Percentiles rank a stretch among this genome's conserved stretches.
Evolutionary conservation across 2,329 filamentous ascomycete genomes (phyloP).

Genomic region (Aspergillus sp.): DNA sequence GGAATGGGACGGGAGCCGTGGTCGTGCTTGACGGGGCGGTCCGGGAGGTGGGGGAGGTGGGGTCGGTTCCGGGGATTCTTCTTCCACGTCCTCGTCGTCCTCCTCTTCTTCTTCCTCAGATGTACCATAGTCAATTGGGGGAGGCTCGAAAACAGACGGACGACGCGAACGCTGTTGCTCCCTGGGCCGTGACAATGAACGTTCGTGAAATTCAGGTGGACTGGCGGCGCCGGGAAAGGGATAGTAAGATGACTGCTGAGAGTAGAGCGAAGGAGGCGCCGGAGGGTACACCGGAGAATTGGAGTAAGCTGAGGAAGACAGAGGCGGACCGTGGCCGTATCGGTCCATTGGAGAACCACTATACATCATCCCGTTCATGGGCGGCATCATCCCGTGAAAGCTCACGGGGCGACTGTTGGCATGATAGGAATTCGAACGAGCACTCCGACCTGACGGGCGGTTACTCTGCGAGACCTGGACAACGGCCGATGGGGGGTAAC

Average conservation of each 20-base stretch:
- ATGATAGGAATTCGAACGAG: conserved; percentile 39
- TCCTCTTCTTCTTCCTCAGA: conserved; percentile 19
- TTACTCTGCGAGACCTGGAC: conserved; percentile 30
- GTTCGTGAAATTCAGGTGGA: conserved; percentile 32
- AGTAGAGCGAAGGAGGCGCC: conserved; percentile 28
- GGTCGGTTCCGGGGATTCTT: conserved; percentile 28
- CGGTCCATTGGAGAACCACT: conserved; percentile 27
- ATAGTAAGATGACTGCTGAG: conserved; percentile 29
- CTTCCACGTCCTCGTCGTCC: conserved; percentile 26
- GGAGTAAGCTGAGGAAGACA: conserved; percentile 38
- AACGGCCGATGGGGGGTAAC: conserved; percentile 28
- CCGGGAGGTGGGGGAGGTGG: conserved; percentile 21
- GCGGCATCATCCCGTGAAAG: conserved; percentile 32
- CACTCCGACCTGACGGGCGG: conserved; percentile 27
- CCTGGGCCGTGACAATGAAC: conserved; percentile 35
- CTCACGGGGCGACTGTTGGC: conserved; percentile 38
- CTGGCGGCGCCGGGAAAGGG: conserved; percentile 25
- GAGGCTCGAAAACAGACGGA: conserved; percentile 34
- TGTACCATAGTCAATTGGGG: conserved; percentile 34
- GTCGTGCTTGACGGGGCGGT: conserved; percentile 29
- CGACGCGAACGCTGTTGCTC: conserved; percentile 34
- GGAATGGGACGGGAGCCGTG: conserved; percentile 29
- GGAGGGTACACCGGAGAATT: conserved; percentile 29
- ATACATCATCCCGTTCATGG: conserved; percentile 31
- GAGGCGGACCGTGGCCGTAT: conserved; percentile 39